Percentiles rank a stretch among this genome's conserved stretches.
Evolutionary conservation across 208 protist species (phyloP).

Genomic region (Trypanosoma scelopori): DNA sequence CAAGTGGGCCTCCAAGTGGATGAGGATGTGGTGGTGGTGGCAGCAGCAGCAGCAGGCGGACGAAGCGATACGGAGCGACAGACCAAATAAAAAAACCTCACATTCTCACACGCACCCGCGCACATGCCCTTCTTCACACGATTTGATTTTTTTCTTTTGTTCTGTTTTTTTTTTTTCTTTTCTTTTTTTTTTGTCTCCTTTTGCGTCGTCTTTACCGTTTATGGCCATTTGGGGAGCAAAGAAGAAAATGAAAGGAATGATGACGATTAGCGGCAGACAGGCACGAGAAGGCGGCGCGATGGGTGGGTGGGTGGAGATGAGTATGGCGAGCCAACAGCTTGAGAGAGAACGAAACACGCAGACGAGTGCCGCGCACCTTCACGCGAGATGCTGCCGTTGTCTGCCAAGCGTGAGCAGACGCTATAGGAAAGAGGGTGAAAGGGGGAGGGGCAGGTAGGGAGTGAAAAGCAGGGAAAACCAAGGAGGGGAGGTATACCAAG

Average conservation of each 20-base stretch:
- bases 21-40: too few relatives aligned
- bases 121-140: slow-evolving; percentile 3
- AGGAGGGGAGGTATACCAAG: not conserved
- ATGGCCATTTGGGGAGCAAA: not conserved
- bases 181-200: not conserved
- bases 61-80: too few relatives aligned
- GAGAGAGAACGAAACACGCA: not conserved
- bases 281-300: too few relatives aligned
- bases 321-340: too few relatives aligned
- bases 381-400: too few relatives aligned
- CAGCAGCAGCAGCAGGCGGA: too few relatives aligned
- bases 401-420: too few relatives aligned
- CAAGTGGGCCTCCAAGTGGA: too few relatives aligned
- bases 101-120: not conserved
- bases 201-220: not conserved
- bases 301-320: too few relatives aligned
- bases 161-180: not conserved
- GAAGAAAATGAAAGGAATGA: not conserved
- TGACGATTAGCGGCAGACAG: not conserved
- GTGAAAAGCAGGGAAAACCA: not conserved
- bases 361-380: not conserved
- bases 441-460: not conserved
- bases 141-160: not conserved
- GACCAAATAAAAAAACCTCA: too few relatives aligned
- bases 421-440: not conserved